Evolutionary conservation across 495 filamentous ascomycete genomes (phyloP), one percentile per base, ranked within the genome.

Genomic region (Rhypophila decipiens): DNA sequence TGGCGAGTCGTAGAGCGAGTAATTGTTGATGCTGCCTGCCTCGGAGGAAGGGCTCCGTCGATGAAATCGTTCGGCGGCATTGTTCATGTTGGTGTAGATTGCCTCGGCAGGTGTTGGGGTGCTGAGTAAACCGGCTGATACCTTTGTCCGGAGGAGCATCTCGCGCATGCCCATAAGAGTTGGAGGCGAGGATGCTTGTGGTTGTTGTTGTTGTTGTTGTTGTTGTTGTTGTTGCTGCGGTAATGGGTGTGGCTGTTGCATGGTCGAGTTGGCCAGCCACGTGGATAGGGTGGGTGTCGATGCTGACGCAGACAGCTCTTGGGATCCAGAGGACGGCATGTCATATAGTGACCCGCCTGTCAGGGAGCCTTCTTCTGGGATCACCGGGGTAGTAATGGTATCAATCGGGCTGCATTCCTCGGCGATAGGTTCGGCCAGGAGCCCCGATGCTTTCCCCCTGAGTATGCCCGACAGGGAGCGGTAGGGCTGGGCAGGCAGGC

Each of bases 91-190:
- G 24, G 19, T 23, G 18, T 58, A 42, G 46, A 49, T 18, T 53
- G 49, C 67, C 47, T 46, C 57, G 60, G 39, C 50, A 12, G 19
- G 11, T 11, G 33, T 10, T 12, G 8, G 18, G n/a, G n/a, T n/a
- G n/a, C n/a, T n/a, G 1, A 20, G 12, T 10, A 35, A 20, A 10
- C 10, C 10, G 22, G n/a, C 21, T 29, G 39, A 57, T 58, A 24
- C 66, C 49, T 75, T 76, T 50, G 65, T 79, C 18, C 76, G 76
- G 13, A 86, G 60, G 36, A 83, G 69, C 40, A 60, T 71, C 36
- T 86, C 79, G 20, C 84, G 77, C 57, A 78, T 73, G 13, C 76
- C 75, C n/a, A 87, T 71, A 1, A 86, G 66, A 4, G 82, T 86
- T 44, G 61, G 62, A 22, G 68, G 60, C 11, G 67, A n/a, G n/a